These are phyloP conservation scores for Silene noctiflora DNA, from an alignment of 179 eudicot genomes.

Conservation along the genomic window DNA sequence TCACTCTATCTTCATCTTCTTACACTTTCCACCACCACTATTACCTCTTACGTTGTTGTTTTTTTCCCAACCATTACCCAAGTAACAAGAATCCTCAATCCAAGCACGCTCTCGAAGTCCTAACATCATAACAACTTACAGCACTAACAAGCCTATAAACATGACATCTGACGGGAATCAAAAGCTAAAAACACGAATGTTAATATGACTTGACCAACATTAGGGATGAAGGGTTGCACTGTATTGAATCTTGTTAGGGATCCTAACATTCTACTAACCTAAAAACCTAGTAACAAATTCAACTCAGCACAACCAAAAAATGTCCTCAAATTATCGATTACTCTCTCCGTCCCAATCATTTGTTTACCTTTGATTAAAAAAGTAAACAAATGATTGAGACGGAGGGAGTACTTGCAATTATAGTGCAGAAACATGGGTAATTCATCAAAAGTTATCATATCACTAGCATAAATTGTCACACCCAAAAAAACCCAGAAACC, in stretches of 20 bases:
- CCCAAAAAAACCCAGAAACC: not conserved
- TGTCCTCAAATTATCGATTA: too few species aligned
- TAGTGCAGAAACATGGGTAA: too few species aligned
- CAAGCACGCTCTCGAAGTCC: not conserved
- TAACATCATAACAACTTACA: not conserved
- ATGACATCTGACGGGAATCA: too few species aligned
- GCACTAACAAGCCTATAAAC: not conserved
- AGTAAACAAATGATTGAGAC: too few species aligned
- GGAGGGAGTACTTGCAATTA: too few species aligned
- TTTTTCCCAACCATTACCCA: not conserved
- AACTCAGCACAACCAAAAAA: not conserved
- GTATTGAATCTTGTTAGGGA: too few species aligned
- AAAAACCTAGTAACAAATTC: too few species aligned
- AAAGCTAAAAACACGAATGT: not conserved
- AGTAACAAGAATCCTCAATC: not conserved
- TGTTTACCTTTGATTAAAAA: too few species aligned
- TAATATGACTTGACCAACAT: not conserved
- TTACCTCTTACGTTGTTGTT: not conserved
- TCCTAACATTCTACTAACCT: too few species aligned
- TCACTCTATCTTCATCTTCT: not conserved
- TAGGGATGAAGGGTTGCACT: not conserved
- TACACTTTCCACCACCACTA: not conserved
- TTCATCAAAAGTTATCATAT: too few species aligned
- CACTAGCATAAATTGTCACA: too few species aligned
- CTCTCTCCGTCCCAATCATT: too few species aligned